These are phyloP conservation scores for Rugosomyces carneus DNA, from an alignment of 1,284 basidiomycete genomes.

Conservation along the genomic window DNA sequence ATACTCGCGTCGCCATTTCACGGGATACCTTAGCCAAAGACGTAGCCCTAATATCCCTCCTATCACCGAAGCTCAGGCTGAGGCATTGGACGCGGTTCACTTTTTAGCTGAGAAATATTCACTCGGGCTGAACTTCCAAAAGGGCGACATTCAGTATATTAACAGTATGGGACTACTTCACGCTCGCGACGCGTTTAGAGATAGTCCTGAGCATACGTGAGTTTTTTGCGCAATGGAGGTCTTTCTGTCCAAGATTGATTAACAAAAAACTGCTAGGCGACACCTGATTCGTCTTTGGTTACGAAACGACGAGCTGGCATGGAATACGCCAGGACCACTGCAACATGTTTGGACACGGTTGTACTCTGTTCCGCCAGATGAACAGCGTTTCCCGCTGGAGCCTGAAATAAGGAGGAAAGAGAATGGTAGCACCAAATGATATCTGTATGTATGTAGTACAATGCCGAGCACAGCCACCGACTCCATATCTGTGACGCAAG, in stretches of 20 bases:
- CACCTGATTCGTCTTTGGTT: conserved; percentile 30
- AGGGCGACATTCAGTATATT: conserved; percentile 46
- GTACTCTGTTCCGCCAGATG: conserved; percentile 23
- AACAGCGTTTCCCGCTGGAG: conserved; percentile 28
- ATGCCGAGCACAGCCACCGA: conserved; percentile 1
- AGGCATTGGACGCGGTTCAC: conserved; percentile 40
- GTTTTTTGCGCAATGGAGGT: conserved; percentile 8
- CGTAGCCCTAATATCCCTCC: conserved; percentile 35
- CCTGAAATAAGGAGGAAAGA: conserved; percentile 27
- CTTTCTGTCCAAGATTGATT: conserved; percentile 4
- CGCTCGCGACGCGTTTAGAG: conserved; percentile 38
- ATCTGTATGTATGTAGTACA: neutral
- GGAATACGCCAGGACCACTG: conserved; percentile 27
- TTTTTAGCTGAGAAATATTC: conserved; percentile 39
- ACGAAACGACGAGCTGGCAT: conserved; percentile 30
- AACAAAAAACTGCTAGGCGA: conserved; percentile 13
- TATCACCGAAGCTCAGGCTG: conserved; percentile 43
- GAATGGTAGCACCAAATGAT: conserved; percentile 25
- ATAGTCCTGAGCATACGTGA: conserved; percentile 33
- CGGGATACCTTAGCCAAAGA: conserved; percentile 29
- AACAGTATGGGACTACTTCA: conserved; percentile 40
- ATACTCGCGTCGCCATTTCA: conserved; percentile 41
- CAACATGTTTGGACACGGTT: conserved; percentile 26
- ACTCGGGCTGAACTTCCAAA: conserved; percentile 40
- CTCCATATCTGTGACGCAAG: conserved; percentile 3